Conservation (phyloP, 805 yeast species). For the Kluyveromyces siamensis region DNA sequence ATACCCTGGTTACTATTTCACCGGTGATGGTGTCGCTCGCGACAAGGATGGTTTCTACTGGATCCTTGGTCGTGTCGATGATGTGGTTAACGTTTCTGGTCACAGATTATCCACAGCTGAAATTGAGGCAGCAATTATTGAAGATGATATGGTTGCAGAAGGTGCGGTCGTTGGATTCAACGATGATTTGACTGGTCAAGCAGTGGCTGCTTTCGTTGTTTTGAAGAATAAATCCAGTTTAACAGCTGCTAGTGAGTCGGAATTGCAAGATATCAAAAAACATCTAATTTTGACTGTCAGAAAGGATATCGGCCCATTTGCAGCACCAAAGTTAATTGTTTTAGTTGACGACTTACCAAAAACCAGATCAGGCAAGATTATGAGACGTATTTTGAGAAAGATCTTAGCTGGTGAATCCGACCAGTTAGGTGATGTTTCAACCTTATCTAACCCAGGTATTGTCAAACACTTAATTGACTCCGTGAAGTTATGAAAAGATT, state of each 20-base stretch:
- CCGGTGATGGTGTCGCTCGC: conserved; percentile 87
- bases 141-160: conserved; percentile 62
- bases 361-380: conserved; percentile 80
- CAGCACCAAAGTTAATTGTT: conserved; percentile 70
- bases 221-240: conserved; percentile 43
- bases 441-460: conserved; percentile 67
- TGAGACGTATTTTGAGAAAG: conserved; percentile 80
- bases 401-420: conserved; percentile 68
- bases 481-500: conserved; percentile 27
- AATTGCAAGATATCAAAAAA: conserved; percentile 46
- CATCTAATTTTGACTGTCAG: conserved; percentile 63
- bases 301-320: conserved; percentile 77
- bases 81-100: conserved; percentile 80
- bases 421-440: conserved; percentile 71
- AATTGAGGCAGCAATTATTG: conserved; percentile 74
- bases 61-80: conserved; percentile 83
- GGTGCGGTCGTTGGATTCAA: conserved; percentile 78
- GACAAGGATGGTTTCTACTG: conserved; percentile 79
- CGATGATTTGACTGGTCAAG: conserved; percentile 81
- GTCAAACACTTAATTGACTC: conserved; percentile 57
- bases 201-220: conserved; percentile 75
- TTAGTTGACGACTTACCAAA: conserved; percentile 73
- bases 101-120: conserved; percentile 86
- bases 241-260: conserved; percentile 31
- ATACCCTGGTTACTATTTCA: conserved; percentile 73